These are phyloP conservation scores for Malania oleifera DNA, from an alignment of 164 flowering plant species.

Conservation along the genomic window DNA sequence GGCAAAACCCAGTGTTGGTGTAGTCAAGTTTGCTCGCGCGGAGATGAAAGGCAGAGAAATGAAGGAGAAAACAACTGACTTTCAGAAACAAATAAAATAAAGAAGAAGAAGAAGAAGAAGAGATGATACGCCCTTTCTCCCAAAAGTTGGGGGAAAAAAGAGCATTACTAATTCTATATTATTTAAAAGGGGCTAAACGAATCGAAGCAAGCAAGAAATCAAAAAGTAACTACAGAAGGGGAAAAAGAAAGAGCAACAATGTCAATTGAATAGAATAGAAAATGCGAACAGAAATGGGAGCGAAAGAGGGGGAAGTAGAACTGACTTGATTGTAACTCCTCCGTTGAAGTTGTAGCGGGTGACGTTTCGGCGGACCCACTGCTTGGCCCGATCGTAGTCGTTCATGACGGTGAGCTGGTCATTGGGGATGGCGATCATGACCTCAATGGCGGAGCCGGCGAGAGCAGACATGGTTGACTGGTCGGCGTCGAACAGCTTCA, in stretches of 20 bases:
- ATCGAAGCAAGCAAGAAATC: background rate
- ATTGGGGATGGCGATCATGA: constrained; percentile 72
- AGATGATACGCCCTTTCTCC: too few relatives aligned
- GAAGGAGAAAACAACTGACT: too few relatives aligned
- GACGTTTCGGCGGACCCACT: constrained; percentile 58
- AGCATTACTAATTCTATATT: too few relatives aligned
- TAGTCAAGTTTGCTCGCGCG: too few relatives aligned
- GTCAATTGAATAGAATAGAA: too few relatives aligned
- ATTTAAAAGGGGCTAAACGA: background rate
- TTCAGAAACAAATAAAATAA: too few relatives aligned
- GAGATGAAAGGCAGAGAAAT: too few relatives aligned
- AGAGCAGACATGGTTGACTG: constrained; percentile 34
- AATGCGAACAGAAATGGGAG: background rate
- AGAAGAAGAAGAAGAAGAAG: too few relatives aligned
- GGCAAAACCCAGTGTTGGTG: too few relatives aligned
- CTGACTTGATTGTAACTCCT: constrained; percentile 61
- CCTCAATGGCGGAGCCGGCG: constrained; percentile 53
- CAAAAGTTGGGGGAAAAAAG: too few relatives aligned
- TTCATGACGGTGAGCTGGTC: constrained; percentile 29
- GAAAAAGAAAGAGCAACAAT: background rate
- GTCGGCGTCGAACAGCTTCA: constrained; percentile 67
- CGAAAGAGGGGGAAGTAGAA: background rate
- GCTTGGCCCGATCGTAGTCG: constrained; percentile 29
- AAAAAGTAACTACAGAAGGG: background rate
- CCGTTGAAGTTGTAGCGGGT: constrained; percentile 39